phyloP scores from a whole-genome alignment of 2,329 filamentous ascomycete genomes.

The Trichoderma guizhouense region DNA sequence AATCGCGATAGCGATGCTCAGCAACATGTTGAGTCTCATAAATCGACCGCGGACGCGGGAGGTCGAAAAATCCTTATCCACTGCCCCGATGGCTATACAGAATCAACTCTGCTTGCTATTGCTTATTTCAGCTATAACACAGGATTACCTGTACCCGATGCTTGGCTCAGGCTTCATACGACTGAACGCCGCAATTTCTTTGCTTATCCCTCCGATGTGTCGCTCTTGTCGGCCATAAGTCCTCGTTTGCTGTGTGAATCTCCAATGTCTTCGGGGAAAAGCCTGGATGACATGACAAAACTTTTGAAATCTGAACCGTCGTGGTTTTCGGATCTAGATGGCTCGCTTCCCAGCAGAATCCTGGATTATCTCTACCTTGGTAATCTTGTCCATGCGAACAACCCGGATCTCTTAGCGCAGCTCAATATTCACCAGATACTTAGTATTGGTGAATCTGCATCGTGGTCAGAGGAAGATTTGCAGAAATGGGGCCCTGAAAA shows the following conservation, averaged over 20 bases:
- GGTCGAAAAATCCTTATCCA: conserved; percentile 78
- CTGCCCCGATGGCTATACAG: conserved; percentile 93
- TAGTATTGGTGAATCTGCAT: conserved; percentile 85
- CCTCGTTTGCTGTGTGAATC: conserved; percentile 71
- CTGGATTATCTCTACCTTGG: conserved; percentile 95
- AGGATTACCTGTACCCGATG: conserved; percentile 73
- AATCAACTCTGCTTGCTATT: conserved; percentile 82
- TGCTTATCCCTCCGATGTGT: conserved; percentile 87
- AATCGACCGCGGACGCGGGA: conserved; percentile 19
- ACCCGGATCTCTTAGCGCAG: conserved; percentile 73
- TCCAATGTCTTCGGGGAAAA: conserved; percentile 50
- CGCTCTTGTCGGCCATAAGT: conserved; percentile 73
- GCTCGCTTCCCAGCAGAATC: conserved; percentile 84
- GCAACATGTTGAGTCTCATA: conserved; percentile 22
- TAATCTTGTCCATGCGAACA: conserved; percentile 90
- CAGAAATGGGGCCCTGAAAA: conserved; percentile 75
- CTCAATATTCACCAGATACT: conserved; percentile 85
- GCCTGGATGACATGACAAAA: conserved; percentile 50
- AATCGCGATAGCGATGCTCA: conserved; percentile 33
- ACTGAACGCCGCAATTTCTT: conserved; percentile 88
- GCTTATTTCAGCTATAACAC: conserved; percentile 94
- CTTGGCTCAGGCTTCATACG: conserved; percentile 83
- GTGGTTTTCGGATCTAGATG: conserved; percentile 83
- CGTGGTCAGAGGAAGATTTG: conserved; percentile 70
- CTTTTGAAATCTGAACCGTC: conserved; percentile 60